Conservation (phyloP, 306 rosid genomes). For the Alnus rubra region DNA sequence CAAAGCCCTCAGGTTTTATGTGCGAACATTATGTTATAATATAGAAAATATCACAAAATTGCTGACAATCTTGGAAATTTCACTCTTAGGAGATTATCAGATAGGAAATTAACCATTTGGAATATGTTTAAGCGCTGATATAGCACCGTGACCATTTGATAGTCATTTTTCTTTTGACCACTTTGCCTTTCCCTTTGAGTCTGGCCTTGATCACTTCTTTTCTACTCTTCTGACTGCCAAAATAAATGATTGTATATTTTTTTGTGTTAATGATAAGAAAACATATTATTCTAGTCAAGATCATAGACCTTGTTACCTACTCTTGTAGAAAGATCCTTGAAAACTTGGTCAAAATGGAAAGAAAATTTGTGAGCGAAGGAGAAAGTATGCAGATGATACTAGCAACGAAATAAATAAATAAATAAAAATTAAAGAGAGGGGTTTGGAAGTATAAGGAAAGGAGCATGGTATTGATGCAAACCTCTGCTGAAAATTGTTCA, state of each 20-base stretch:
- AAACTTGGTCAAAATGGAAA: neutral
- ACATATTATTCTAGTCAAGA: constrained; percentile 9
- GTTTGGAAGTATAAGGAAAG: neutral
- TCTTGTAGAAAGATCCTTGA: neutral
- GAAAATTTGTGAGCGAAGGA: neutral
- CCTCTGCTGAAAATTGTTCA: constrained; percentile 12
- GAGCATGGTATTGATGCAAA: constrained; percentile 4
- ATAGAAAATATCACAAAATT: neutral
- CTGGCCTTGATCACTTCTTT: neutral
- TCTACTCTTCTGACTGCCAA: neutral
- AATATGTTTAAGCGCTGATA: neutral
- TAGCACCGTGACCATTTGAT: neutral
- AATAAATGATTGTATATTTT: constrained; percentile 7
- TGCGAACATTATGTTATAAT: neutral
- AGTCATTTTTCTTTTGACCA: neutral
- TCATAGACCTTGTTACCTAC: neutral
- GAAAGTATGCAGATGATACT: constrained; percentile 6
- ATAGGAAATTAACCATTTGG: neutral
- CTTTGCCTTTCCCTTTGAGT: neutral
- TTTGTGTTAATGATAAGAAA: constrained; percentile 16
- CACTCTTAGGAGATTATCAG: neutral
- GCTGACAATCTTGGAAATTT: neutral
- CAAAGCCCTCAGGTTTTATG: neutral
- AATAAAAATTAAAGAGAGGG: neutral
- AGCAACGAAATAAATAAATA: neutral